Conservation (phyloP, 2,329 filamentous ascomycete species). For the Endoconidiophora polonica region DNA sequence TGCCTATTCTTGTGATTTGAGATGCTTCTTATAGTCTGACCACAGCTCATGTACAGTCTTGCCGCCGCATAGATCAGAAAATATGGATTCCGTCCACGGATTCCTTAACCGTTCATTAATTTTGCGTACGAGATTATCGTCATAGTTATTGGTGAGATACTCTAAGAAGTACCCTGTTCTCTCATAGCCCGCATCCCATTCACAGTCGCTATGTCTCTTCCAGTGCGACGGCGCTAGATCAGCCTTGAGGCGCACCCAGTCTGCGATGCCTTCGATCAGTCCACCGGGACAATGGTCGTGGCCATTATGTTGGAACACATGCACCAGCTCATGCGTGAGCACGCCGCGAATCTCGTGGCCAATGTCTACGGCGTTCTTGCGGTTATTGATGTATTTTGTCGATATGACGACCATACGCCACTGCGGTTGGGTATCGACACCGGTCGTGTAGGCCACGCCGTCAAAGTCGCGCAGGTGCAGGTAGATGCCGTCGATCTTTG, state of each 20-base stretch:
- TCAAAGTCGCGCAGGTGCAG: slow-evolving; percentile 62
- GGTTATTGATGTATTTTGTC: slow-evolving; percentile 49
- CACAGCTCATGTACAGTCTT: slow-evolving; percentile 52
- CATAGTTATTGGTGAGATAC: slow-evolving; percentile 57
- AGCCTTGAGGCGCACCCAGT: slow-evolving; percentile 72
- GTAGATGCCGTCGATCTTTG: slow-evolving; percentile 70
- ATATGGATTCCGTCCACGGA: slow-evolving; percentile 42
- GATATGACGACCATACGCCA: slow-evolving; percentile 49
- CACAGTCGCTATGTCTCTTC: slow-evolving; percentile 39
- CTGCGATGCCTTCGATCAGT: slow-evolving; percentile 77
- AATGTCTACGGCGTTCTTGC: slow-evolving; percentile 26
- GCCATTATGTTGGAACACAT: slow-evolving; percentile 77
- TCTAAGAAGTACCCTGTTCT: slow-evolving; percentile 82
- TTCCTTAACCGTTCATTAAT: slow-evolving; percentile 52
- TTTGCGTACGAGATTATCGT: slow-evolving; percentile 38
- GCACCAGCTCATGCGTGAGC: slow-evolving; percentile 80
- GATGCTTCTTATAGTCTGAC: slow-evolving; percentile 18
- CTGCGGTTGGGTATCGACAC: slow-evolving; percentile 19
- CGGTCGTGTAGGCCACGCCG: slow-evolving; percentile 81
- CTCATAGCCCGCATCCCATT: slow-evolving; percentile 86
- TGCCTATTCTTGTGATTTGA: background rate
- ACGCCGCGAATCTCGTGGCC: slow-evolving; percentile 61
- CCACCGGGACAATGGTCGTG: slow-evolving; percentile 49
- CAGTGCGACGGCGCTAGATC: slow-evolving; percentile 68
- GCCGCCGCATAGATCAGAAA: slow-evolving; percentile 45